Evolutionary conservation across 495 filamentous ascomycete genomes (phyloP).

Genomic region (Talaromyces trachyspermus): DNA sequence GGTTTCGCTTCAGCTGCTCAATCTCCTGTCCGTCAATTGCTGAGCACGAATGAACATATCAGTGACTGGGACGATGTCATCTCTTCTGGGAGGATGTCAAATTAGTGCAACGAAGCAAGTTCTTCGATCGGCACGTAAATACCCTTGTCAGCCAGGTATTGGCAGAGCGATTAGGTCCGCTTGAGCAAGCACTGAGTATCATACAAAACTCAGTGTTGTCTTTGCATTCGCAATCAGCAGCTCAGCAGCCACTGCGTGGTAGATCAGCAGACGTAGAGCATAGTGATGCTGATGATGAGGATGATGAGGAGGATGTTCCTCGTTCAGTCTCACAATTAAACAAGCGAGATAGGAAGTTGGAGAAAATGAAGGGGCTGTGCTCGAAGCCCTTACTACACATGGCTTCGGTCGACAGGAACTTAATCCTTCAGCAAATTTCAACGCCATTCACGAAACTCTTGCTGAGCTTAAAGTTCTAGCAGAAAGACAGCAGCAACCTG

Average conservation of each 20-base stretch:
- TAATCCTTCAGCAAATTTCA: conserved; percentile 33
- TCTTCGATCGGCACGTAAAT: conserved; percentile 85
- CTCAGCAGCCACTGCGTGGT: conserved; percentile 41
- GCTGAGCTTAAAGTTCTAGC: conserved; percentile 48
- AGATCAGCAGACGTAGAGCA: conserved; percentile 58
- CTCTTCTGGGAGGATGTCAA: conserved; percentile 77
- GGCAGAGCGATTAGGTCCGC: conserved; percentile 63
- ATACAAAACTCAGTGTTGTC: conserved; percentile 63
- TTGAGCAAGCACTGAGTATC: conserved; percentile 65
- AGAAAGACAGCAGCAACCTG: background rate
- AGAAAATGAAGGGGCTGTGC: conserved; percentile 77
- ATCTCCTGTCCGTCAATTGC: conserved; percentile 57
- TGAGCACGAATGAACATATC: conserved; percentile 56
- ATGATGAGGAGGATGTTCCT: conserved; percentile 47
- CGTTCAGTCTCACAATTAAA: conserved; percentile 54
- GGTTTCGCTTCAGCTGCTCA: conserved; percentile 33
- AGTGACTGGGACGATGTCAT: conserved; percentile 91
- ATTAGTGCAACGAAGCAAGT: conserved; percentile 61
- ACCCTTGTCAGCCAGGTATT: conserved; percentile 74
- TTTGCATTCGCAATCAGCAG: conserved; percentile 33
- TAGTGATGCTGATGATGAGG: conserved; percentile 94
- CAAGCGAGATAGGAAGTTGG: conserved; percentile 66
- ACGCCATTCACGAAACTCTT: conserved; percentile 49
- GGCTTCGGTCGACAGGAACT: conserved; percentile 22
- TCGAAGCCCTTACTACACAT: conserved; percentile 67